Percentiles rank a stretch among this genome's conserved stretches.
These are phyloP conservation scores for Penicillium pancosmium DNA, from an alignment of 495 filamentous ascomycete species.

Conservation along the genomic window DNA sequence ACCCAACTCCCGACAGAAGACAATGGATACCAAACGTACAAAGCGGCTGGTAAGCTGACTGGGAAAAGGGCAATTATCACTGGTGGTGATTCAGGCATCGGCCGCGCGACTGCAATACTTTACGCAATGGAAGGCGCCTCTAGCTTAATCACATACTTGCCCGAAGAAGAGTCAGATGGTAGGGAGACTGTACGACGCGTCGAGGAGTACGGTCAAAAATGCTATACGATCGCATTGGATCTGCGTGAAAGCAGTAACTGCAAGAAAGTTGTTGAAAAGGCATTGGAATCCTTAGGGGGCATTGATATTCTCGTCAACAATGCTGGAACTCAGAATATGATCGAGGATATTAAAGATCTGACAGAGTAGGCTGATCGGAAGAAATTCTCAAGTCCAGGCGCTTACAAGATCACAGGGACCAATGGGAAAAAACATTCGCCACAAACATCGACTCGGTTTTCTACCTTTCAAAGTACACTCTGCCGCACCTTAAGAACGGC, in stretches of 20 bases:
- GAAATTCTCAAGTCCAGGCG: too few species aligned
- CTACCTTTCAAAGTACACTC: slow-evolving; percentile 74
- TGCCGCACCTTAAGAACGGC: slow-evolving; percentile 73
- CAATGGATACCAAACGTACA: slow-evolving; percentile 73
- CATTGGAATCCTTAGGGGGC: slow-evolving; percentile 62
- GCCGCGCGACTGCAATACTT: slow-evolving; percentile 74
- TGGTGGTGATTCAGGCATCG: slow-evolving; percentile 82
- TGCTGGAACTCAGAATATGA: slow-evolving; percentile 74
- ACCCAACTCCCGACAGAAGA: slow-evolving; percentile 71
- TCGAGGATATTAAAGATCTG: slow-evolving; percentile 70
- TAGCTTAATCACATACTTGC: slow-evolving; percentile 72
- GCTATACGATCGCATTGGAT: slow-evolving; percentile 62
- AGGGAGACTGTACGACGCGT: slow-evolving; percentile 71
- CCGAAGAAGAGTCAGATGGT: slow-evolving; percentile 77
- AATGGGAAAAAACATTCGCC: slow-evolving; percentile 76
- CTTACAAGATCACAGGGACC: slow-evolving; percentile 49
- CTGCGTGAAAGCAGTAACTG: slow-evolving; percentile 66
- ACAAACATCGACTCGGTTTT: slow-evolving; percentile 75
- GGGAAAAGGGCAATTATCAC: slow-evolving; percentile 80
- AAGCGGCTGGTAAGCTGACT: slow-evolving; percentile 74
- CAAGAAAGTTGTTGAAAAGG: slow-evolving; percentile 67
- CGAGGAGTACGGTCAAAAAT: slow-evolving; percentile 63
- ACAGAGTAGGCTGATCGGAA: slow-evolving; percentile 57
- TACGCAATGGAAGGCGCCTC: slow-evolving; percentile 85
- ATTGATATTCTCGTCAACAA: slow-evolving; percentile 85